Evolutionary conservation across 148 eudicot genomes (phyloP).

Genomic region (Linanthus parryae): DNA sequence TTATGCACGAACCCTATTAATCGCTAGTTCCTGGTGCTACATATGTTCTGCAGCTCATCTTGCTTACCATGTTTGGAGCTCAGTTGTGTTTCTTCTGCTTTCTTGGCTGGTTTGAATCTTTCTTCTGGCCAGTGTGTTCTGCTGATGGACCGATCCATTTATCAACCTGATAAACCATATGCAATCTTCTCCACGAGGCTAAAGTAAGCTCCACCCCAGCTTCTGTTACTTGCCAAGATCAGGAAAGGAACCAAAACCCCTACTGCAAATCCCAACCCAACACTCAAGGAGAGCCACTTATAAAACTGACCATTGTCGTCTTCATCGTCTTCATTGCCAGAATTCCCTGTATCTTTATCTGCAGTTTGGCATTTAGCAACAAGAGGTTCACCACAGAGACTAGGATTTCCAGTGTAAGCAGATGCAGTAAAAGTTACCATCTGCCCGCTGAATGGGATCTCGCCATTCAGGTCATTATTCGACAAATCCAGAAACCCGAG

Average conservation of each 20-base stretch:
- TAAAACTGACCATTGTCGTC: constrained; percentile 3
- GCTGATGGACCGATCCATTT: too few relatives aligned
- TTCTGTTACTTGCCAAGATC: constrained; percentile 11
- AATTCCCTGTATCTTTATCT: neutral
- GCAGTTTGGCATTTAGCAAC: constrained; percentile 4
- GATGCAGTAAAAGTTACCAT: constrained; percentile 21
- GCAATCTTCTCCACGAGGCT: constrained; percentile 17
- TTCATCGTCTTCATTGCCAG: neutral
- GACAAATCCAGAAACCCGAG: constrained; percentile 39
- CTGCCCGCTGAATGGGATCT: constrained; percentile 40
- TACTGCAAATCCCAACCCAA: constrained; percentile 26
- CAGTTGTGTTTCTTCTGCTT: too few relatives aligned
- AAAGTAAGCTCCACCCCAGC: constrained; percentile 26
- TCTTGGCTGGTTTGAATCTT: too few relatives aligned
- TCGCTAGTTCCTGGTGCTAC: too few relatives aligned
- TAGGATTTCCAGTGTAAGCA: constrained; percentile 30
- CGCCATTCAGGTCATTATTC: constrained; percentile 34
- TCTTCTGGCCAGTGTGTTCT: too few relatives aligned
- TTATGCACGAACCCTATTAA: too few relatives aligned
- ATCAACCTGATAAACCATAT: neutral
- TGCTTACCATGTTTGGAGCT: too few relatives aligned
- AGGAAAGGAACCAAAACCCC: constrained; percentile 23
- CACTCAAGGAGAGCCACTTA: constrained; percentile 23
- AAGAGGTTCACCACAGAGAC: constrained; percentile 46
- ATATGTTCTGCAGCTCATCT: too few relatives aligned